Evolutionary conservation across 768 basidiomycete species (phyloP).

Genomic region (Hypholoma fasciculare): DNA sequence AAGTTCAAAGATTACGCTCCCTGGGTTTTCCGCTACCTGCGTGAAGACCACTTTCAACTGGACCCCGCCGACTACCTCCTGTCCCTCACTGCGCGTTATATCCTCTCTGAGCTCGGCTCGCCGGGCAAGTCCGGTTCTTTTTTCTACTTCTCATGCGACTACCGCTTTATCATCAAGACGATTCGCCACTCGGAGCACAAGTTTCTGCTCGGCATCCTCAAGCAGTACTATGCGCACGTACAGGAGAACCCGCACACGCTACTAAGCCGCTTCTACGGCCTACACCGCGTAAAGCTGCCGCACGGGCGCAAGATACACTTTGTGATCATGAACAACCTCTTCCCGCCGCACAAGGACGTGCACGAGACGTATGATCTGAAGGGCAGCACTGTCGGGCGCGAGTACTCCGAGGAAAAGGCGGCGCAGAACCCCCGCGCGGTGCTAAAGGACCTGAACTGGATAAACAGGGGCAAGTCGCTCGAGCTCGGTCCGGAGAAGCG

Average conservation of each 20-base stretch:
- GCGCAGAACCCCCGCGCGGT: constrained; percentile 84
- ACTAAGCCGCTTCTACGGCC: constrained; percentile 91
- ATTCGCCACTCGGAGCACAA: constrained; percentile 94
- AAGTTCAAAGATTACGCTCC: constrained; percentile 99
- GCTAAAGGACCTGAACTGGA: constrained; percentile 97
- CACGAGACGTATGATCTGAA: constrained; percentile 99
- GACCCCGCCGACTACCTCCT: constrained; percentile 98
- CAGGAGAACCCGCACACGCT: constrained; percentile 91
- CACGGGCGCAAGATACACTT: constrained; percentile 96
- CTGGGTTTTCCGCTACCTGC: constrained; percentile 94
- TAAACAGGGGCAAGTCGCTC: constrained; percentile 71
- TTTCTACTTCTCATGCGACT: constrained; percentile 99
- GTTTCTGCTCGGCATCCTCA: constrained; percentile 84
- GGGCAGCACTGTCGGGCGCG: constrained; percentile 87
- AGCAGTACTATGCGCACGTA: constrained; percentile 83
- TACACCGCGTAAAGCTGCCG: constrained; percentile 97
- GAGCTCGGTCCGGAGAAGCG: constrained; percentile 97
- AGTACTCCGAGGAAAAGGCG: constrained; percentile 83
- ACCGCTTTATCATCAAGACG: constrained; percentile 99
- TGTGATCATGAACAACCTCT: constrained; percentile 99
- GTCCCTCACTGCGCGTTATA: constrained; percentile 95
- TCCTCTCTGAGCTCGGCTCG: constrained; percentile 95
- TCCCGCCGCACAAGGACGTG: constrained; percentile 95
- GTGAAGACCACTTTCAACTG: constrained; percentile 92
- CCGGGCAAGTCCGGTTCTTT: constrained; percentile 99